Percentiles rank a stretch among this genome's conserved stretches.
Conservation (phyloP, 139 green algal species). For the Haematococcus sp. region DNA sequence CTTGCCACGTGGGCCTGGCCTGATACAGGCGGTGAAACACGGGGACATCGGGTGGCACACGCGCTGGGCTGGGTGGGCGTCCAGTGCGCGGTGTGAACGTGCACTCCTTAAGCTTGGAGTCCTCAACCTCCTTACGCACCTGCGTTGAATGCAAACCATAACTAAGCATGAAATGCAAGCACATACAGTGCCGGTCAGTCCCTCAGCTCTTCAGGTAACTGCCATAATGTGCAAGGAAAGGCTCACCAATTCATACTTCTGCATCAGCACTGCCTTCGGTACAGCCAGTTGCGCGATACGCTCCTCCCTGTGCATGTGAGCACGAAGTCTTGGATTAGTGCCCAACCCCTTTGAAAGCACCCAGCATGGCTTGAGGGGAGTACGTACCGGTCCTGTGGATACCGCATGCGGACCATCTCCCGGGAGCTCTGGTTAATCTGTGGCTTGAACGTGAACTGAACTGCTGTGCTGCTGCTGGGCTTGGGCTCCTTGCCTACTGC, state of each 20-base stretch:
- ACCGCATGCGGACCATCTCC: conserved; percentile 6
- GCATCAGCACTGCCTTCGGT: not conserved
- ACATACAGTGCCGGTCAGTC: no score
- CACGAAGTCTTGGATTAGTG: not conserved
- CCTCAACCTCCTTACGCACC: conserved; percentile 23
- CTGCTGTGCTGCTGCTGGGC: not conserved
- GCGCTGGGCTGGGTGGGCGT: conserved; percentile 14
- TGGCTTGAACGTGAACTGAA: conserved; percentile 6
- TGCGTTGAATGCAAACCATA: not conserved
- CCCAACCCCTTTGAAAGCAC: no score
- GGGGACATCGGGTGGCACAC: not conserved
- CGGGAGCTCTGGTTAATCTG: conserved; percentile 17
- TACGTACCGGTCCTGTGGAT: conserved; percentile 5
- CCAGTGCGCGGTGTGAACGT: conserved; percentile 36
- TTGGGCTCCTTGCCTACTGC: no score
- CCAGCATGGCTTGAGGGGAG: not conserved
- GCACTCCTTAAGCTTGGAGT: conserved; percentile 38
- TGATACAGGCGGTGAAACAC: conserved; percentile 30
- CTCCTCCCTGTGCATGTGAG: not conserved
- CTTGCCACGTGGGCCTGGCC: conserved; percentile 17
- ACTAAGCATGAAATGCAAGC: no score
- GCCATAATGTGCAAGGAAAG: no score
- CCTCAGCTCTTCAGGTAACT: no score
- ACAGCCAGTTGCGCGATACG: conserved; percentile 1
- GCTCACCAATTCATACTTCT: not conserved